Evolutionary conservation across 1,139 yeast genomes (phyloP).

Genomic region (Yarrowia galli): DNA sequence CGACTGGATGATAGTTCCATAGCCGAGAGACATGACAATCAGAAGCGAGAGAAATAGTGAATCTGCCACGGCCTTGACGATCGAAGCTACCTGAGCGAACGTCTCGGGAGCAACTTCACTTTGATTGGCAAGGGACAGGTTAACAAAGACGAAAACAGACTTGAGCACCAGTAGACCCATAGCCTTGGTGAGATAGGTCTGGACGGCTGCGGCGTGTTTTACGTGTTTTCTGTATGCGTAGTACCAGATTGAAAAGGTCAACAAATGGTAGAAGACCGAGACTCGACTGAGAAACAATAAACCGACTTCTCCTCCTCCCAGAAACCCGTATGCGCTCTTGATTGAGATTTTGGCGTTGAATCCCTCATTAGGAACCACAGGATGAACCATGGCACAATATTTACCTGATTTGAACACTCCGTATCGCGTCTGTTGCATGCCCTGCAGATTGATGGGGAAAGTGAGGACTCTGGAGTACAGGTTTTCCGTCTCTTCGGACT

Average conservation of each 20-base stretch:
- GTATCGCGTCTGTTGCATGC: background rate
- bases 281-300: background rate
- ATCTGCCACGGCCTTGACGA: slow-evolving; percentile 2
- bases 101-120: background rate
- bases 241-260: slow-evolving; percentile 19
- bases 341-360: background rate
- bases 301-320: slow-evolving; percentile 8
- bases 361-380: background rate
- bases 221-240: slow-evolving; percentile 1
- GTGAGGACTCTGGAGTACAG: background rate
- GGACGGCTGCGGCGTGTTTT: background rate
- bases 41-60: slow-evolving; percentile 17
- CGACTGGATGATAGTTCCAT: slow-evolving; percentile 16
- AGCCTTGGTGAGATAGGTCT: slow-evolving; percentile 11
- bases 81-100: background rate
- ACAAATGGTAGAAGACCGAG: background rate
- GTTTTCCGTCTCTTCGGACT: slow-evolving; percentile 5
- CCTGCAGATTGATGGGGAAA: background rate
- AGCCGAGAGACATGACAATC: slow-evolving; percentile 11
- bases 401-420: background rate
- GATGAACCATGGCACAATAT: slow-evolving; percentile 11
- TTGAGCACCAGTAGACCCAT: slow-evolving; percentile 21
- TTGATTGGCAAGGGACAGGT: background rate
- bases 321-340: slow-evolving; percentile 22
- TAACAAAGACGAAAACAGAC: background rate